A percentile compares a stretch with the other conserved stretches of the same genome.
Conservation (phyloP, 306 rosid genomes). For the Dryas drummondii region DNA sequence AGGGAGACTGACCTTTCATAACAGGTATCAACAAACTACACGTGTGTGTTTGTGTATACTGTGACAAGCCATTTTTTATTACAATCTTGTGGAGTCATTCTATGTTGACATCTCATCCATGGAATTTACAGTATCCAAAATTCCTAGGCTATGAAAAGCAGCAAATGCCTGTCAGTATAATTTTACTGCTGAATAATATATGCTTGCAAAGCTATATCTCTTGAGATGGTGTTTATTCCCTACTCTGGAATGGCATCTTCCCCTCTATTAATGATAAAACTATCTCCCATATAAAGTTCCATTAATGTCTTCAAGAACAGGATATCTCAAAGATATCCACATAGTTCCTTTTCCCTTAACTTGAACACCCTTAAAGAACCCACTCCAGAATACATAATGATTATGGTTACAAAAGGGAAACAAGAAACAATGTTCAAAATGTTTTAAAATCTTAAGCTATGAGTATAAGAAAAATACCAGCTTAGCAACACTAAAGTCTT, state of each 20-base stretch:
- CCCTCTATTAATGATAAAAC: neutral
- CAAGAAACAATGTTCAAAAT: neutral
- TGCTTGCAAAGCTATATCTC: neutral
- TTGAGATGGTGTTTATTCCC: neutral
- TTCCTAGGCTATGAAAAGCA: neutral
- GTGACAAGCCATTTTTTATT: neutral
- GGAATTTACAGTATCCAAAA: neutral
- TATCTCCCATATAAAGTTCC: neutral
- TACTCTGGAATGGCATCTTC: neutral
- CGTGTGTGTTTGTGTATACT: neutral
- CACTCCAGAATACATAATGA: neutral
- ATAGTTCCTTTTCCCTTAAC: neutral
- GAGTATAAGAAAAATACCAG: neutral
- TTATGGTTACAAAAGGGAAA: no score
- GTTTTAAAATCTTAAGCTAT: neutral
- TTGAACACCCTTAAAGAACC: neutral
- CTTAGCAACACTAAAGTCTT: neutral
- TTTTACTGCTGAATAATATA: neutral
- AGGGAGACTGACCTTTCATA: neutral
- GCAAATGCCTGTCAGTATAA: neutral
- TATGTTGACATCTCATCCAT: neutral
- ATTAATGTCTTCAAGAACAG: neutral
- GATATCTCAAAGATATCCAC: neutral
- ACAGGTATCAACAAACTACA: neutral
- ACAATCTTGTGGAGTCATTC: neutral